A percentile compares a stretch with the other conserved stretches of the same genome.
These are phyloP conservation scores for Neofusicoccum parvum DNA, from an alignment of 2,329 filamentous ascomycete genomes.

Conservation along the genomic window DNA sequence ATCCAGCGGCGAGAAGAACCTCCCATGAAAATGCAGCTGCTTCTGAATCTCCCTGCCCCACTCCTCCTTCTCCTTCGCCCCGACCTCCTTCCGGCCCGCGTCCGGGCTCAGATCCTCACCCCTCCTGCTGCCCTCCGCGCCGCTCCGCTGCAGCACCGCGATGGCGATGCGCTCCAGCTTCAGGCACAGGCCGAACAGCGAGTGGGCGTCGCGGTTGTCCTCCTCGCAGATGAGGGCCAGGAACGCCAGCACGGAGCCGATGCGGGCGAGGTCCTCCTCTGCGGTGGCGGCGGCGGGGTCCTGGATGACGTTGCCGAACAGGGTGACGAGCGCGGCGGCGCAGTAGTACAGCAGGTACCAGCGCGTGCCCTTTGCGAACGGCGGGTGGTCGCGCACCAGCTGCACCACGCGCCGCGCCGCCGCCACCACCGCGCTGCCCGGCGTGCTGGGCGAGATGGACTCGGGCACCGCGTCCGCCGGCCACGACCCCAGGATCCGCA, in stretches of 20 bases:
- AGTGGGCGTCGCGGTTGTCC: neutral
- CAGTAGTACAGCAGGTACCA: conserved; percentile 6
- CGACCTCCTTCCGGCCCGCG: no score
- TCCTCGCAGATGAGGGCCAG: neutral
- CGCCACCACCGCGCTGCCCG: neutral
- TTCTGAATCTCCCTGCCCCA: neutral
- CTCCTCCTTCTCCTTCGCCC: neutral
- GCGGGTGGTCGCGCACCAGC: neutral
- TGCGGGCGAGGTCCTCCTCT: neutral
- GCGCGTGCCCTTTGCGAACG: neutral
- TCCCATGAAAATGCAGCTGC: neutral
- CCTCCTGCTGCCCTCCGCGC: neutral
- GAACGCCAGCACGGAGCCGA: neutral
- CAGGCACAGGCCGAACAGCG: neutral
- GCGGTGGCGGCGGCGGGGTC: neutral
- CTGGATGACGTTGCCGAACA: neutral
- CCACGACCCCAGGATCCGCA: neutral
- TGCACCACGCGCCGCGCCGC: neutral
- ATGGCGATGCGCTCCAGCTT: neutral
- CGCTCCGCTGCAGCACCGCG: neutral
- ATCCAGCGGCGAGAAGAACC: neutral
- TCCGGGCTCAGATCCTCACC: neutral
- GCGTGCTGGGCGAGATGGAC: neutral
- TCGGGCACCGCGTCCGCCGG: neutral
- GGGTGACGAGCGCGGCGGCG: neutral